These are phyloP conservation scores for Diaporthe amygdali DNA, from an alignment of 2,329 filamentous ascomycete species.

Conservation along the genomic window DNA sequence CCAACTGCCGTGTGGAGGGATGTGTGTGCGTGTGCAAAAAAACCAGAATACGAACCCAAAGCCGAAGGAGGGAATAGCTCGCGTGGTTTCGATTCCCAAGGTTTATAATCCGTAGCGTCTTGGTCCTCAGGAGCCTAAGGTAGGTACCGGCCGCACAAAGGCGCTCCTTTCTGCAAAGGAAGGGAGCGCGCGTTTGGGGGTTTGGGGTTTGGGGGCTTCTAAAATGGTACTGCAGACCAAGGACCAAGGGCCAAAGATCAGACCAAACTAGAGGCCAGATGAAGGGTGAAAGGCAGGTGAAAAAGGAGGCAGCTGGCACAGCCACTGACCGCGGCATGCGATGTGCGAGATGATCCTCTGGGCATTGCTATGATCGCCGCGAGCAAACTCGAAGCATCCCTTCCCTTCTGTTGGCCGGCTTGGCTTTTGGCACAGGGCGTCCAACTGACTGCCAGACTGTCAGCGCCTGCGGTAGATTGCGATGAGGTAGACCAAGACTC, in stretches of 20 bases:
- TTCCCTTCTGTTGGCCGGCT: neutral
- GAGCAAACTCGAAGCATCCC: neutral
- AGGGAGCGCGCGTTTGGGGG: slow-evolving; percentile 1
- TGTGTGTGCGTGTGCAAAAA: neutral
- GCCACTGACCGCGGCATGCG: slow-evolving; percentile 2
- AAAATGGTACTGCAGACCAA: neutral
- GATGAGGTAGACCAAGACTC: slow-evolving; percentile 18
- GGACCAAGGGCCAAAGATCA: neutral
- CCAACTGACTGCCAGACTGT: neutral
- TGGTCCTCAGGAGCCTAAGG: neutral
- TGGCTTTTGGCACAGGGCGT: neutral
- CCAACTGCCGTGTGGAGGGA: neutral
- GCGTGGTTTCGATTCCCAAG: neutral
- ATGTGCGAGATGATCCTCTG: neutral
- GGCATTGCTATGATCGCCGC: slow-evolving; percentile 7
- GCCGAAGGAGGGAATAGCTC: neutral
- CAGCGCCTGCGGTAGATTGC: neutral
- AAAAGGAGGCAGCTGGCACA: slow-evolving; percentile 1
- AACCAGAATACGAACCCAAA: neutral
- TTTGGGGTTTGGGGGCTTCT: neutral
- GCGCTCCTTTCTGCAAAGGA: neutral
- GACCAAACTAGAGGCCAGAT: neutral
- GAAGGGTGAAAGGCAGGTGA: neutral
- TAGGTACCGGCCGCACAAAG: neutral
- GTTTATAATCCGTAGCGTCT: slow-evolving; percentile 14